phyloP scores from a whole-genome alignment of 1,284 basidiomycete genomes.

The Inonotus obliquus region DNA sequence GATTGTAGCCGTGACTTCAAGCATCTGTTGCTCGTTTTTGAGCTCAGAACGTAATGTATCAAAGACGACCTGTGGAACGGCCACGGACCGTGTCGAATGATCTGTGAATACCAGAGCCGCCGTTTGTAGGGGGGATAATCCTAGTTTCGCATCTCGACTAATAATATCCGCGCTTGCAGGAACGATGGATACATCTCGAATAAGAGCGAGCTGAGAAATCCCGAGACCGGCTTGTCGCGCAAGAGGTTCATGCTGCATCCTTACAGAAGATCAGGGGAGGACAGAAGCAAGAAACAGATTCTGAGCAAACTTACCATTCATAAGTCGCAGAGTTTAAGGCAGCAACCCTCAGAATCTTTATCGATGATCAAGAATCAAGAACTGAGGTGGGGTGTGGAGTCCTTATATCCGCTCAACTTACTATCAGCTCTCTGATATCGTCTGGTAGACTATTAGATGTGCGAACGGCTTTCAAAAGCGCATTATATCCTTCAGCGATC shows the following conservation, averaged over 20 bases:
- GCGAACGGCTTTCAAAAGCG: constrained; percentile 44
- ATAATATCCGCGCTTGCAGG: constrained; percentile 25
- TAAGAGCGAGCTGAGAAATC: constrained; percentile 40
- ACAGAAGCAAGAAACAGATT: background rate
- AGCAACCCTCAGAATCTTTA: constrained; percentile 48
- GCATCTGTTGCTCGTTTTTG: constrained; percentile 37
- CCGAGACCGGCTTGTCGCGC: constrained; percentile 42
- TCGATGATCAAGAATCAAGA: background rate
- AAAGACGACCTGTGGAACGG: constrained; percentile 34
- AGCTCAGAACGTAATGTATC: constrained; percentile 29
- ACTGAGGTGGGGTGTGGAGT: background rate
- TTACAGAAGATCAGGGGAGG: background rate
- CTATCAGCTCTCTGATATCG: constrained; percentile 49
- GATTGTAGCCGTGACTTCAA: constrained; percentile 44
- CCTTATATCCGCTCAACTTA: constrained; percentile 22
- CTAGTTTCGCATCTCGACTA: background rate
- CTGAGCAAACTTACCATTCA: constrained; percentile 35
- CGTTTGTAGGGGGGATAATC: constrained; percentile 36
- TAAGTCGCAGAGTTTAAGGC: constrained; percentile 47
- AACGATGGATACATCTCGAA: constrained; percentile 37
- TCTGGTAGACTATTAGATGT: constrained; percentile 42
- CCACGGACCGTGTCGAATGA: constrained; percentile 39
- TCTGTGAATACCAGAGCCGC: constrained; percentile 46
- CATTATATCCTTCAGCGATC: constrained; percentile 48
- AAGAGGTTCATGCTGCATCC: constrained; percentile 49